Evolutionary conservation across 1,284 basidiomycete species (phyloP).

Genomic region (Papiliotrema fonsecae): DNA sequence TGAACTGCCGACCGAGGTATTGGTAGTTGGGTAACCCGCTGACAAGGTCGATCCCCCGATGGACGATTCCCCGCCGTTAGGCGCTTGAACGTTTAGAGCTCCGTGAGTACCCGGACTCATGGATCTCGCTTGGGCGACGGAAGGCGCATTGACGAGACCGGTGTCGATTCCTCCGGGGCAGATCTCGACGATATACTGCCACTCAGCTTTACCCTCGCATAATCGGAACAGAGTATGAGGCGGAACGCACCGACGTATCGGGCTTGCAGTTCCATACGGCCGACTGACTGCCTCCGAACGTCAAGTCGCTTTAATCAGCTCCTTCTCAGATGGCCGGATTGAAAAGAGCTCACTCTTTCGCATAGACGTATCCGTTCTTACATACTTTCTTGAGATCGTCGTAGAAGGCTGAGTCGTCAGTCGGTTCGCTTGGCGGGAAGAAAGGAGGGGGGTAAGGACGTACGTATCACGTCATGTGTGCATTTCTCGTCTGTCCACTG

Average conservation of each 20-base stretch:
- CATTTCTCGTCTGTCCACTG: conserved; percentile 4
- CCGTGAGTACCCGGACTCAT: neutral
- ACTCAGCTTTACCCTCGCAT: neutral
- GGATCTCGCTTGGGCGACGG: neutral
- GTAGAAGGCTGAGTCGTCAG: conserved; percentile 11
- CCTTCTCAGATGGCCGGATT: neutral
- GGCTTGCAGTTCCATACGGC: neutral
- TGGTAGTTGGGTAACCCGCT: too few relatives aligned
- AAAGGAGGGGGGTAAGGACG: neutral
- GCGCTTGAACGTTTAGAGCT: neutral
- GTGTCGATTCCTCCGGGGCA: neutral
- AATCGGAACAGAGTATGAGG: neutral
- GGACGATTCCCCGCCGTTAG: too few relatives aligned
- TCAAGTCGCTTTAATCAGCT: neutral
- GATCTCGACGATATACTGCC: neutral
- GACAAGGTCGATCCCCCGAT: too few relatives aligned
- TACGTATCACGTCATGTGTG: conserved; percentile 18
- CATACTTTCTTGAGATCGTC: conserved; percentile 11
- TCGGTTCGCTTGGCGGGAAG: neutral
- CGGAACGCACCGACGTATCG: neutral
- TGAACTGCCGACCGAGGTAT: too few relatives aligned
- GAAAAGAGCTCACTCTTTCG: conserved; percentile 13
- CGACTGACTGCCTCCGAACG: neutral
- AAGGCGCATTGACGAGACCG: neutral
- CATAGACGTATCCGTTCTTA: conserved; percentile 14